Evolutionary conservation across 108 stramenopile species (phyloP).

Genomic region (Schizochytrium sp.): DNA sequence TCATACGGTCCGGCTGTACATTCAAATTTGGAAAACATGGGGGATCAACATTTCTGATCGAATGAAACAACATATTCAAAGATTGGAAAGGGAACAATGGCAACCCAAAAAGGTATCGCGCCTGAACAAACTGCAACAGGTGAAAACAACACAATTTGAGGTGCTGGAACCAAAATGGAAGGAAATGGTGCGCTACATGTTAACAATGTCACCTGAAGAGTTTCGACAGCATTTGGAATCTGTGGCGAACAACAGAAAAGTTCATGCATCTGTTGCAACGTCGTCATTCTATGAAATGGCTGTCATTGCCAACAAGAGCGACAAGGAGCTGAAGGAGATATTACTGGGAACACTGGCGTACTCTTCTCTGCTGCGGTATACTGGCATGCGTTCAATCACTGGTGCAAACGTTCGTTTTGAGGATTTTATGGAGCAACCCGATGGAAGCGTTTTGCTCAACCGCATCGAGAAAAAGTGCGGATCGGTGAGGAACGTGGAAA

Average conservation of each 20-base stretch:
- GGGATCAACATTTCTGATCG: not conserved
- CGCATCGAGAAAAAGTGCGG: slow-evolving; percentile 5
- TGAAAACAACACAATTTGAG: not conserved
- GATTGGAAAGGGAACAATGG: not conserved
- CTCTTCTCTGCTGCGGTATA: not conserved
- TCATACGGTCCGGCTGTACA: not conserved
- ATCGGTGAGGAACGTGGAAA: not conserved
- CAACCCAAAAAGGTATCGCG: not conserved
- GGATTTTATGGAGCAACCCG: slow-evolving; percentile 5
- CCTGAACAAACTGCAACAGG: not conserved
- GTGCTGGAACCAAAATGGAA: not conserved
- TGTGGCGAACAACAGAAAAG: not conserved
- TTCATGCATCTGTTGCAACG: not conserved
- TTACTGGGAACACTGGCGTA: not conserved
- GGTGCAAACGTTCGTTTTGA: not conserved
- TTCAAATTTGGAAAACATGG: not conserved
- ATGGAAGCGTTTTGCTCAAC: not conserved
- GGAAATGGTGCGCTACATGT: not conserved
- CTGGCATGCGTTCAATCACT: slow-evolving; percentile 4
- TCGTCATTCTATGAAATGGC: not conserved
- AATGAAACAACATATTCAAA: not conserved
- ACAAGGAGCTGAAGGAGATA: slow-evolving; percentile 6
- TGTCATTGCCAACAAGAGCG: not conserved
- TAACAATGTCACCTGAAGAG: not conserved
- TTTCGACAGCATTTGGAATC: not conserved